Conservation (phyloP, 495 filamentous ascomycete species). For the Saxophila tyrrhenica region DNA sequence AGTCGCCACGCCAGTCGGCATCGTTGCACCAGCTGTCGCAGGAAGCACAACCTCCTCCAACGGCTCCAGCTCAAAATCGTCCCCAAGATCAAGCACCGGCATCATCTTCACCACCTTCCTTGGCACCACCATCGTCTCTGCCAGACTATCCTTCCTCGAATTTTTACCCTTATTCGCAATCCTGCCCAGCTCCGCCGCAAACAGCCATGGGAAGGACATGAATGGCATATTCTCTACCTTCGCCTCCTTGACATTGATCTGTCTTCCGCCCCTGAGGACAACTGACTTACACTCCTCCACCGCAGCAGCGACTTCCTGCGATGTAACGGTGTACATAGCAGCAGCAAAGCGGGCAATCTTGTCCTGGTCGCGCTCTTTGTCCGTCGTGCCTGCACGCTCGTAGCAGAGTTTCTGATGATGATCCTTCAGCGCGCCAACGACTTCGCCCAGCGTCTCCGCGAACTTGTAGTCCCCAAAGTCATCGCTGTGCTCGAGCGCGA, state of each 20-base stretch:
- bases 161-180: constrained; percentile 5
- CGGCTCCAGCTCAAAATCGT: background rate
- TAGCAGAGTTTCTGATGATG: constrained; percentile 53
- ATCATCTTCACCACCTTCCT: background rate
- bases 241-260: constrained; percentile 27
- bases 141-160: background rate
- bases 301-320: constrained; percentile 50
- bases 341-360: constrained; percentile 59
- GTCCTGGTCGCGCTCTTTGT: constrained; percentile 34
- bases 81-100: background rate
- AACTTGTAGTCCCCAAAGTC: constrained; percentile 68
- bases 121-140: background rate
- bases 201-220: constrained; percentile 92
- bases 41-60: constrained; percentile 4
- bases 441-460: constrained; percentile 63
- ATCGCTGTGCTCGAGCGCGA: constrained; percentile 59
- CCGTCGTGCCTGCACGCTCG: constrained; percentile 44
- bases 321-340: constrained; percentile 79
- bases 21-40: too few relatives aligned
- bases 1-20: too few relatives aligned
- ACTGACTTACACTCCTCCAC: constrained; percentile 33
- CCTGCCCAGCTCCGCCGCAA: constrained; percentile 54
- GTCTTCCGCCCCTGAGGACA: constrained; percentile 29
- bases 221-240: constrained; percentile 50
- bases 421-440: constrained; percentile 52